Percentiles rank a stretch among this genome's conserved stretches.
Evolutionary conservation across 345 rosid species (phyloP).

Genomic region (Fremontodendron californicum): DNA sequence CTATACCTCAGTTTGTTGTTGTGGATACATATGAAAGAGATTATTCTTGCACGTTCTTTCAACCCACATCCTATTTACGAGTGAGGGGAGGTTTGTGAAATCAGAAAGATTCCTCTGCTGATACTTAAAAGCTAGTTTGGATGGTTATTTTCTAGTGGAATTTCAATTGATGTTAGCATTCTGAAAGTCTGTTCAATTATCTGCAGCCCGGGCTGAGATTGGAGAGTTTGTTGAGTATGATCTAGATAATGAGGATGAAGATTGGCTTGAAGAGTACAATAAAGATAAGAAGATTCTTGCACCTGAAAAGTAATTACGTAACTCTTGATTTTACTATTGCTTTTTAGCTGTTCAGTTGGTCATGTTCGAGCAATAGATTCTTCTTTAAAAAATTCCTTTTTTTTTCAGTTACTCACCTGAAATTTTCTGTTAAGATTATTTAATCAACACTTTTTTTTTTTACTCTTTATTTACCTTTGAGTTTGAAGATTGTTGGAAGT

Average conservation of each 20-base stretch:
- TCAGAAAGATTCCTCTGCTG: neutral
- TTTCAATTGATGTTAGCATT: neutral
- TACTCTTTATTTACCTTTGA: neutral
- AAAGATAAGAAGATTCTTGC: conserved; percentile 54
- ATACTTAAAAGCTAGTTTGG: neutral
- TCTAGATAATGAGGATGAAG: conserved; percentile 97
- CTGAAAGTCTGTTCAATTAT: conserved; percentile 20
- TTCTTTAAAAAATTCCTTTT: neutral
- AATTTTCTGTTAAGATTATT: neutral
- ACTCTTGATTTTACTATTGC: neutral
- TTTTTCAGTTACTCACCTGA: neutral
- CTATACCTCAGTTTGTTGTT: conserved; percentile 80
- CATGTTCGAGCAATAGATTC: neutral
- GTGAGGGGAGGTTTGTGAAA: conserved; percentile 83
- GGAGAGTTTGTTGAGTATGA: conserved; percentile 98
- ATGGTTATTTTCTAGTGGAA: conserved; percentile 2
- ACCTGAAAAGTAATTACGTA: conserved; percentile 55
- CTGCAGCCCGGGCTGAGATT: conserved; percentile 91
- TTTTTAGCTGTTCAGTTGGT: neutral
- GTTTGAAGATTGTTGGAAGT: neutral
- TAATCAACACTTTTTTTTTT: neutral
- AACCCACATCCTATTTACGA: conserved; percentile 82
- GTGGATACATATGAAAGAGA: conserved; percentile 95
- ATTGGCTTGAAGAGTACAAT: conserved; percentile 74
- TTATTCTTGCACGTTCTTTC: conserved; percentile 70